These are phyloP conservation scores for Agaricus subrufescens DNA, from an alignment of 768 basidiomycete species.

Conservation along the genomic window DNA sequence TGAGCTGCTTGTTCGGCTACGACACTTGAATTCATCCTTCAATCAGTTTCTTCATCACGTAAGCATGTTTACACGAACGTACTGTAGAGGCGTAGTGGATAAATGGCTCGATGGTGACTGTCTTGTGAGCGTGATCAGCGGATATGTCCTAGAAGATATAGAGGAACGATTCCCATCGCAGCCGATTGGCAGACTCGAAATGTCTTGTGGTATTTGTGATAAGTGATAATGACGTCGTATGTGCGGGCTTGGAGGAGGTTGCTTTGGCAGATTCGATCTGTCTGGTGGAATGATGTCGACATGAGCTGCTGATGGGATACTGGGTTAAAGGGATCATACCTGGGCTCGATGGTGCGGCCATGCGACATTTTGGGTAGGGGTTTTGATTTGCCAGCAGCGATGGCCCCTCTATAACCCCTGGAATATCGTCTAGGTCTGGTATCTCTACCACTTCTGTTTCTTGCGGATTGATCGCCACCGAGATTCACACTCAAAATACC, in stretches of 20 bases:
- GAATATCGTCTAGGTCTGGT: constrained; percentile 81
- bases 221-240: constrained; percentile 99
- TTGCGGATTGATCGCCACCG: constrained; percentile 24
- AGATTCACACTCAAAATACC: constrained; percentile 48
- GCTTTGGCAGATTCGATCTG: constrained; percentile 60
- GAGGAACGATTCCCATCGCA: constrained; percentile 92
- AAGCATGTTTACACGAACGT: constrained; percentile 97
- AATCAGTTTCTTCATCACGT: constrained; percentile 99
- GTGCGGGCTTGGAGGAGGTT: constrained; percentile 95
- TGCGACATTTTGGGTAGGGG: constrained; percentile 19
- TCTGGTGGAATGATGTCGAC: constrained; percentile 26
- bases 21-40: too few species aligned
- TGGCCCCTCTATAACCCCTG: constrained; percentile 70
- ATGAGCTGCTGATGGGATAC: background rate
- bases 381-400: constrained; percentile 51
- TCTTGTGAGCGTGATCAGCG: constrained; percentile 96
- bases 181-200: constrained; percentile 94
- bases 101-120: constrained; percentile 97
- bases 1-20: constrained; percentile 72
- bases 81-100: constrained; percentile 88
- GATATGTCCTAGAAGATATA: constrained; percentile 98
- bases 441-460: constrained; percentile 92
- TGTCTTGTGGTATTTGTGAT: constrained; percentile 99
- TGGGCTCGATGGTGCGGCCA: constrained; percentile 34
- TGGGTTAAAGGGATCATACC: constrained; percentile 30